A percentile compares a stretch with the other conserved stretches of the same genome.
Conservation (phyloP, 805 yeast genomes). For the Cyberlindnera petersonii region DNA sequence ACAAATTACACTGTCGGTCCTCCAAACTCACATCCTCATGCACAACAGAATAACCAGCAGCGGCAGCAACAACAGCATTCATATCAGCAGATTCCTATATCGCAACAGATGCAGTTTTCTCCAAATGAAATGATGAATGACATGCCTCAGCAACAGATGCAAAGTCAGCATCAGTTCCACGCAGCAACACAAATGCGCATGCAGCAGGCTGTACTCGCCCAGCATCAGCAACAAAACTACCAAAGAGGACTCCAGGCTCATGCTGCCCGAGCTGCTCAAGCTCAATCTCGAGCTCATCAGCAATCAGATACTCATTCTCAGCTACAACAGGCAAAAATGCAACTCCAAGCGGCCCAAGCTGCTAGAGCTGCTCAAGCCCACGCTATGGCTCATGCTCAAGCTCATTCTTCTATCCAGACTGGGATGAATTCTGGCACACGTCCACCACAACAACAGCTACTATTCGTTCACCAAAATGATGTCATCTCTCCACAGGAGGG, state of each 20-base stretch:
- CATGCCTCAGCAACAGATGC: conserved; percentile 1
- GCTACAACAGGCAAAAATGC: conserved; percentile 1
- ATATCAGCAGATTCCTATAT: neutral
- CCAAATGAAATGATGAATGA: neutral
- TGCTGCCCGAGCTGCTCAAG: conserved; percentile 9
- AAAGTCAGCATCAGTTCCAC: conserved; percentile 13
- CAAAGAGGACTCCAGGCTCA: conserved; percentile 2
- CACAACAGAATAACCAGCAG: conserved; percentile 5
- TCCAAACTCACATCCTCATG: neutral
- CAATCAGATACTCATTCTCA: conserved; percentile 6
- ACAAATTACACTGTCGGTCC: conserved; percentile 9
- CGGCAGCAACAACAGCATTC: conserved; percentile 2
- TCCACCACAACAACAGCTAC: conserved; percentile 11
- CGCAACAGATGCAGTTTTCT: conserved; percentile 3
- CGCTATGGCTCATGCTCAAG: conserved; percentile 3
- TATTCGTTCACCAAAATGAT: conserved; percentile 2
- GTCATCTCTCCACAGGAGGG: conserved; percentile 4
- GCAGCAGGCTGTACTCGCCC: conserved; percentile 15
- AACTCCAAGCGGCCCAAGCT: conserved; percentile 4
- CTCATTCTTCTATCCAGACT: conserved; percentile 2
- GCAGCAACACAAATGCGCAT: conserved; percentile 17
- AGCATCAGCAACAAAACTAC: conserved; percentile 12
- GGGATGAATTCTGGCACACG: conserved; percentile 8
- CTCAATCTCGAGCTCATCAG: conserved; percentile 5
- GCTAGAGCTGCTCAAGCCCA: conserved; percentile 9